Evolutionary conservation across 1,284 basidiomycete species (phyloP).

Genomic region (Termitomyces sp.): DNA sequence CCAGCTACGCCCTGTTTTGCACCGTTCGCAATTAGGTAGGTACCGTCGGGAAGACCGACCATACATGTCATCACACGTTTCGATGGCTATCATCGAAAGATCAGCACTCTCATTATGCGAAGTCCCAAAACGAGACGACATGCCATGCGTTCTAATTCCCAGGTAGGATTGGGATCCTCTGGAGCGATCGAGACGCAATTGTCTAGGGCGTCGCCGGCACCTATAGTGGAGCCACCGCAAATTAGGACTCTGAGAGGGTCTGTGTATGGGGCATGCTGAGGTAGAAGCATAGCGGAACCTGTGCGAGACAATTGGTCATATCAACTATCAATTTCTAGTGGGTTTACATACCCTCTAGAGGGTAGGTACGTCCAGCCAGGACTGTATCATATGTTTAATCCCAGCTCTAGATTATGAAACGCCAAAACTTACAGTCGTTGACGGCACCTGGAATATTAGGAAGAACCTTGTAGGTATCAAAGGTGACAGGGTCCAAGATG

Average conservation of each 20-base stretch:
- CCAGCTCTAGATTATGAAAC: not conserved
- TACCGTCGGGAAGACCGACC: slow-evolving; percentile 68
- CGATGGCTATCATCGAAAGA: slow-evolving; percentile 48
- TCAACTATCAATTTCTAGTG: not conserved
- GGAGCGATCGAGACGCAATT: slow-evolving; percentile 67
- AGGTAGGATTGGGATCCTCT: slow-evolving; percentile 51
- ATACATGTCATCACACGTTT: slow-evolving; percentile 73
- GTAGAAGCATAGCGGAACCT: slow-evolving; percentile 62
- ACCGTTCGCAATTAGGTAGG: slow-evolving; percentile 70
- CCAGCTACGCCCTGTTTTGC: slow-evolving; percentile 65
- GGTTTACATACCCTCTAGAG: slow-evolving; percentile 47
- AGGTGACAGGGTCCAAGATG: slow-evolving; percentile 62
- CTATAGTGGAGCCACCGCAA: slow-evolving; percentile 70
- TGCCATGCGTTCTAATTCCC: slow-evolving; percentile 73
- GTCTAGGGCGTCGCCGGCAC: slow-evolving; percentile 53
- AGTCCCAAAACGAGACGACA: slow-evolving; percentile 15
- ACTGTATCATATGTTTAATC: slow-evolving; percentile 29
- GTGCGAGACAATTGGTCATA: not conserved
- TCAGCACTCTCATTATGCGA: not conserved
- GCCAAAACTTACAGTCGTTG: slow-evolving; percentile 47
- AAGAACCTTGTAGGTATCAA: slow-evolving; percentile 52
- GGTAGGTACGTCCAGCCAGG: slow-evolving; percentile 70
- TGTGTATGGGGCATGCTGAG: slow-evolving; percentile 65
- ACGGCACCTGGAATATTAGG: slow-evolving; percentile 73
- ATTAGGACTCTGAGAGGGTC: slow-evolving; percentile 64